Percentiles rank a stretch among this genome's conserved stretches.
Evolutionary conservation across 1,139 yeast species (phyloP).

Genomic region (Taphrina pruni): DNA sequence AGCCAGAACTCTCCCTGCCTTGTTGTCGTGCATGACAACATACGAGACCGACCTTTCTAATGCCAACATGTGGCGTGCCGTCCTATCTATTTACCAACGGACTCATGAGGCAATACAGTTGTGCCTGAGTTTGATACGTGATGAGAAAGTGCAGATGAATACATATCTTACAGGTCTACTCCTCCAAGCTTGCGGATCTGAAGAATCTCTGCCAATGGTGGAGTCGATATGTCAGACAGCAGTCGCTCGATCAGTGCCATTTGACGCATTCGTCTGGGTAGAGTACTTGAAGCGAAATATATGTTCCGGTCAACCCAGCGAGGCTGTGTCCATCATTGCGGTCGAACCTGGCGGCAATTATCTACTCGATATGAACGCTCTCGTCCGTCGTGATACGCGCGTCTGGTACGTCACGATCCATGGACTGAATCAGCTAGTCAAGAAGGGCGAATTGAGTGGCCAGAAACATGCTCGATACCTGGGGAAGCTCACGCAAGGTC

Average conservation of each 20-base stretch:
- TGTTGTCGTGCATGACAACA: neutral
- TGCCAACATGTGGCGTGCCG: neutral
- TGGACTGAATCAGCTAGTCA: conserved; percentile 8
- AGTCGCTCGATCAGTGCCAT: neutral
- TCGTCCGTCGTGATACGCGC: conserved; percentile 17
- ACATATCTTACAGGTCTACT: conserved; percentile 14
- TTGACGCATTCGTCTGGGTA: conserved; percentile 13
- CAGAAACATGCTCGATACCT: conserved; percentile 9
- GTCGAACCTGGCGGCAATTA: conserved; percentile 20
- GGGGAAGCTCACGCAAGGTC: neutral
- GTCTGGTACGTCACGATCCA: conserved; percentile 25
- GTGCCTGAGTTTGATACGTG: conserved; percentile 2
- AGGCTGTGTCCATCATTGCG: neutral
- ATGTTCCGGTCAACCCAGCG: conserved; percentile 1
- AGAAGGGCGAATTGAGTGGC: conserved; percentile 5
- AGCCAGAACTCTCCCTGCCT: neutral
- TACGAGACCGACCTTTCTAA: neutral
- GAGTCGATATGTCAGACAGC: conserved; percentile 3
- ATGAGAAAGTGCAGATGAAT: neutral
- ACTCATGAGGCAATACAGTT: neutral
- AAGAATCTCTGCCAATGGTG: neutral
- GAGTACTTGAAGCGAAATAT: conserved; percentile 22
- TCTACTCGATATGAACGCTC: conserved; percentile 15
- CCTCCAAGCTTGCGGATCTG: conserved; percentile 4
- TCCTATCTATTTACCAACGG: neutral